Base-by-base conservation (phyloP, 2,329 filamentous ascomycete genomes). In the Aspergillus amoenus region DNA sequence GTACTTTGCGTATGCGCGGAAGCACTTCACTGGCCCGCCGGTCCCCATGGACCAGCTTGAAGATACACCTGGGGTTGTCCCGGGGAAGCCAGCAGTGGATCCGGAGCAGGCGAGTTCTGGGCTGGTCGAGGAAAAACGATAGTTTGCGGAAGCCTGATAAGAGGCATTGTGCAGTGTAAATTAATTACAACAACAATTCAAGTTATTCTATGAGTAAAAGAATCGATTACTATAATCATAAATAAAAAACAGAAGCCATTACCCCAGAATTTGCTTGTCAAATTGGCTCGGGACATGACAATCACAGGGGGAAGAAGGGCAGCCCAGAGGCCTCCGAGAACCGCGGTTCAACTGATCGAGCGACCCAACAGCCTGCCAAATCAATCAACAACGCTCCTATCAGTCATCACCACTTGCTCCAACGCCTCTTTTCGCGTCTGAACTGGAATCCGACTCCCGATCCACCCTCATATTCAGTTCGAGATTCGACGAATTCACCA, bases 1-100 rank as follows among this genome's bases (percentile, higher is more conserved):
- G 86, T 88, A 89, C 70, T 79, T 87, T 61, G 78, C 77, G 1
- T 82, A 84, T 66, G 86, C 84, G 7, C 76, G 85, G 50, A 86
- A 85, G 72, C 81, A 84, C 61, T 89, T 88, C 64, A 85, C 78
- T 3, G 86, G 86, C 0, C 86, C 86, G 22, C 75, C 75, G 3
- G 64, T 76, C 37, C 63, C 62, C 9, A 52, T 64, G 22, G 67
- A 69, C 3, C 69, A 74, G 41, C 65, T 62, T 8, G 57, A 59
- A 27, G 67, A 64, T 17, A 64, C 60, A 21, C 61, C 66, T 8
- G 69, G 66, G 3, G 65, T 75, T 18, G 70, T 73, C 64, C 66
- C 67, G n/a, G 70, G 68, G 12, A 69, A 67, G 39, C 60, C 60
- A 13, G 62, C 68, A 27, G 59, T 61, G 43, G 70, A 78, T 65